Evolutionary conservation across 306 rosid species (phyloP).

Genomic region (Gleditsia sinensis): DNA sequence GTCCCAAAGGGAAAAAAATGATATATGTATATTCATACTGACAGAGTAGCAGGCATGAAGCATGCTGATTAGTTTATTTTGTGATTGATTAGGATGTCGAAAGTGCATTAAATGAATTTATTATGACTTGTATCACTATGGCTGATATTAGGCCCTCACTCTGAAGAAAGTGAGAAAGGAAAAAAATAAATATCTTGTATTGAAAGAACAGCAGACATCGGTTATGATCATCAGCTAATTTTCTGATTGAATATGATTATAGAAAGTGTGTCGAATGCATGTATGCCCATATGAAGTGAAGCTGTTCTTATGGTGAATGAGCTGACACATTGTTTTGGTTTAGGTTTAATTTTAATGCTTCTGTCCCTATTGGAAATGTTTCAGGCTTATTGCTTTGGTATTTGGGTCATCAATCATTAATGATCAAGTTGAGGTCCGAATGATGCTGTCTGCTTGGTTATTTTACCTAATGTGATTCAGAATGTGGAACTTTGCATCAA

Average conservation of each 20-base stretch:
- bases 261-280: background rate
- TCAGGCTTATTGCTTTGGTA: constrained; percentile 26
- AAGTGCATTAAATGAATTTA: constrained; percentile 6
- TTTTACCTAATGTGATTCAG: constrained; percentile 35
- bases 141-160: background rate
- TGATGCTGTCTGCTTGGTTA: constrained; percentile 45
- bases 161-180: background rate
- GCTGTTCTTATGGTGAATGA: constrained; percentile 5
- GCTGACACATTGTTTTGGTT: background rate
- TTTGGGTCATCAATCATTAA: background rate
- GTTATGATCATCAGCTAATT: background rate
- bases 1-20: background rate
- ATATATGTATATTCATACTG: background rate
- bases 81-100: background rate
- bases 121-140: background rate
- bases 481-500: constrained; percentile 96
- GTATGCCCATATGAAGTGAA: constrained; percentile 20
- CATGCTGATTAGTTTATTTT: background rate
- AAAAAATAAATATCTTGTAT: background rate
- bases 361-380: constrained; percentile 29
- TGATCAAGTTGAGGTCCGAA: constrained; percentile 26
- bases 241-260: background rate
- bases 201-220: background rate
- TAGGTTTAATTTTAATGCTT: constrained; percentile 18
- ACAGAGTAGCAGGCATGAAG: background rate